Base-by-base conservation (phyloP, 305 asterid genomes). In the Coffea humblotiana region DNA sequence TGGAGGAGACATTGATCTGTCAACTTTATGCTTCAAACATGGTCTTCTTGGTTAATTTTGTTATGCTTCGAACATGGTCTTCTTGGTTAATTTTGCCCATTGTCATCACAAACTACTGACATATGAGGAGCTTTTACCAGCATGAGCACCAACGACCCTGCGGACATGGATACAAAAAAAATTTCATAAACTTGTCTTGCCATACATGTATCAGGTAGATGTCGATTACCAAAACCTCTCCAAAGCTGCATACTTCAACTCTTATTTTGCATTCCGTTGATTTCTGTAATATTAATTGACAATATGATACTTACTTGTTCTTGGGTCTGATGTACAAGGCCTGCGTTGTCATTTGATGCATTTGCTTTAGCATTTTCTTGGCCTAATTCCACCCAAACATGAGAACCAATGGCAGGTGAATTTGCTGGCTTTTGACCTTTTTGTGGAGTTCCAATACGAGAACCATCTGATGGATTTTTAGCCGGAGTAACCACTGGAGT, bases 311-410 rank as follows among this genome's bases (percentile, higher is more conserved):
- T 73, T 14, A 78, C 82, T 40, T 79, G 29, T 65, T 76, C 49
- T 54, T 60, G 21, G 37, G 25, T 66, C 76, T 70, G 77, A 61
- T 79, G 25, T 47, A 29, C 0, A 14, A 56, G 52, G 45, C 48
- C 60, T 45, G 71, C 77, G 12, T 10, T 61, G 25, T 37, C 69
- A 27, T 19, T 69, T 12, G 35, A 60, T 60, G 80, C 56, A 49
- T 61, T 72, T 72, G 35, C 79, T 35, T 72, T 71, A 66, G 43
- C 47, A 0, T 63, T 79, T 14, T 66, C 83, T 54, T 56, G 77
- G 74, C 83, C 91, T 54, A 87, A 21, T 40, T 86, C 90, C 60
- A 71, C 73, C 89, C 88, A 85, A 23, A 87, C 87, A 25, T 83
- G 82, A 54, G 91, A 85, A 51, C 78, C 45, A 4, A 87, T 84